A percentile compares a stretch with the other conserved stretches of the same genome.
phyloP scores from a whole-genome alignment of 345 rosid species.

The Nasturtium officinale region DNA sequence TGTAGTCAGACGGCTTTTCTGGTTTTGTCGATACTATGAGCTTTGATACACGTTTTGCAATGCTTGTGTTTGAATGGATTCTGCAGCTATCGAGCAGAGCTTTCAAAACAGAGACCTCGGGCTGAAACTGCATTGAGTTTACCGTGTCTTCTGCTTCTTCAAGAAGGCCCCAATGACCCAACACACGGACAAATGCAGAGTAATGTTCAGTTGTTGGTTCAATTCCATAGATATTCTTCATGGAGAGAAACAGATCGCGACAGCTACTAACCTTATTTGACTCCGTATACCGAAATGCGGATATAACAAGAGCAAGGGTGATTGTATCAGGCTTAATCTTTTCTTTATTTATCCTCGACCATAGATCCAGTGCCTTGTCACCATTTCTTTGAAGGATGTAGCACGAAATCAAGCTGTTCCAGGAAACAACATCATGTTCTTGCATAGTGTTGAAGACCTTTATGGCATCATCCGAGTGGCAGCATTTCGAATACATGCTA shows the following conservation, averaged over 20 bases:
- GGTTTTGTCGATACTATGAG: constrained; percentile 59
- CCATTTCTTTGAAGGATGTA: constrained; percentile 74
- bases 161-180: constrained; percentile 77
- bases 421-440: constrained; percentile 60
- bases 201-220: constrained; percentile 75
- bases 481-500: constrained; percentile 80
- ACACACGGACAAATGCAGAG: constrained; percentile 58
- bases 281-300: constrained; percentile 59
- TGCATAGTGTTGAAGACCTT: constrained; percentile 56
- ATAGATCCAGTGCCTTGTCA: constrained; percentile 55
- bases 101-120: constrained; percentile 62
- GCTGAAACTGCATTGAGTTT: constrained; percentile 54
- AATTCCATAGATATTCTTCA: constrained; percentile 50
- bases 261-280: constrained; percentile 58
- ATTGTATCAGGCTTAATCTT: constrained; percentile 55
- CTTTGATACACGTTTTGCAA: constrained; percentile 62
- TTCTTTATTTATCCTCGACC: constrained; percentile 58
- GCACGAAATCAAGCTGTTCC: constrained; percentile 78
- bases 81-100: constrained; percentile 81
- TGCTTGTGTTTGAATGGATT: constrained; percentile 55
- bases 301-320: constrained; percentile 56
- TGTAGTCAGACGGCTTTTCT: constrained; percentile 63
- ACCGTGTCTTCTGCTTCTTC: constrained; percentile 76
- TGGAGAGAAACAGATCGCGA: constrained; percentile 56
- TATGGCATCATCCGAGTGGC: constrained; percentile 49